Evolutionary conservation across 345 rosid species (phyloP), one percentile per base, ranked within the genome.

Genomic region (Lepidium africanum): DNA sequence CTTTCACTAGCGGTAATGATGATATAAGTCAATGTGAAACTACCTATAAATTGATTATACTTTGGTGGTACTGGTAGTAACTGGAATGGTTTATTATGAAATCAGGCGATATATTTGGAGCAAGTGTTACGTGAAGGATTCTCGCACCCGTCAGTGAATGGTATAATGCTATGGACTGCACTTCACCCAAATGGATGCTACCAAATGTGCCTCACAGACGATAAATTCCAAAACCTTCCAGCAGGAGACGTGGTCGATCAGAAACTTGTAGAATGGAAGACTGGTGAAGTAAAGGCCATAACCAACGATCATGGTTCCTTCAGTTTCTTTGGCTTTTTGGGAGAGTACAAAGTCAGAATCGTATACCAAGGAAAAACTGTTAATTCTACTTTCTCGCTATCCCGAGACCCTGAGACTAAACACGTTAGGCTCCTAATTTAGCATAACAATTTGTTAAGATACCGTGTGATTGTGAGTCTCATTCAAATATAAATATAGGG

Each of bases 121-220:
- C 81, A 86, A 77, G 96, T 88, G 27, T 14, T 88, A 59, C 83
- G 87, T 60, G 98, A 92, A 80, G 98, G 97, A 23, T 92, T 83
- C 73, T 92, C 97, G 3, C 96, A 88, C 63, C 96, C 90, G 27
- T 77, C 88, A 0, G 81, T 92, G 70, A 71, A 83, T n/a, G 94
- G 98, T 65, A 92, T 92, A 11, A 81, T 90, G 81, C 81, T 86
- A 4, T 92, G 97, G 98, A 83, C 96, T 0, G 97, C 98, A 21
- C 79, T 92, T 9, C 86, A 87, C 62, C 81, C 90, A 1, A 13
- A 79, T 0, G 96, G 94, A n/a, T 92, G 97, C 49, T 92, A 90
- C 77, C 81, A 80, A 55, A 90, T 88, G 97, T 90, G 98, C 77
- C 80, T 92, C 32, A 90, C 94, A 0, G 92, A 86, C 40, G 8